These are phyloP conservation scores for Candida smagusa DNA, from an alignment of 1,139 yeast species.

Conservation along the genomic window DNA sequence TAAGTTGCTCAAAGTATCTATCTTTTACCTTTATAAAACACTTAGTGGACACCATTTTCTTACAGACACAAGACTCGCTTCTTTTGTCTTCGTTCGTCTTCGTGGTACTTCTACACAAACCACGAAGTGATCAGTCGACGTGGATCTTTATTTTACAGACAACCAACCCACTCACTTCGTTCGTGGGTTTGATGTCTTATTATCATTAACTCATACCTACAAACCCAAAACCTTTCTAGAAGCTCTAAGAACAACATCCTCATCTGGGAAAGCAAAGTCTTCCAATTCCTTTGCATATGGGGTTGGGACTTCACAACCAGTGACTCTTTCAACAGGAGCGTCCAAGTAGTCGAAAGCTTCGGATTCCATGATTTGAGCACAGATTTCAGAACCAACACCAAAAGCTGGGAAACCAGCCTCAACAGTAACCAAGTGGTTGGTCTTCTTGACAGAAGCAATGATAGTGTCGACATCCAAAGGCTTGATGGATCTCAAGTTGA, in stretches of 20 bases:
- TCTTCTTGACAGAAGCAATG: slow-evolving; percentile 87
- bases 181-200: neutral
- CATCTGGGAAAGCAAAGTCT: slow-evolving; percentile 98
- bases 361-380: slow-evolving; percentile 97
- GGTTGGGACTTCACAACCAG: slow-evolving; percentile 99
- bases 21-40: too few species aligned
- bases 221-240: slow-evolving; percentile 84
- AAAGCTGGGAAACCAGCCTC: slow-evolving; percentile 98
- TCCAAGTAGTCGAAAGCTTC: slow-evolving; percentile 98
- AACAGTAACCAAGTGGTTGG: slow-evolving; percentile 92
- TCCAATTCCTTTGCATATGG: slow-evolving; percentile 97
- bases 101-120: too few species aligned
- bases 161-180: neutral
- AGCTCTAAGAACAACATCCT: slow-evolving; percentile 87
- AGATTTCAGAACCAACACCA: slow-evolving; percentile 97
- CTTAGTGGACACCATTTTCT: too few species aligned
- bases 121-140: too few species aligned
- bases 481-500: slow-evolving; percentile 94
- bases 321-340: slow-evolving; percentile 97
- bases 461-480: slow-evolving; percentile 92
- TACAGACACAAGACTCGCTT: too few species aligned
- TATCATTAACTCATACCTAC: slow-evolving; percentile 17
- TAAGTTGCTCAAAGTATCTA: too few species aligned
- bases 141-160: too few species aligned
- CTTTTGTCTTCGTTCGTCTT: too few species aligned